Base-by-base conservation (phyloP, 1,284 basidiomycete species). In the Anthracocystis panici-leucophaei region DNA sequence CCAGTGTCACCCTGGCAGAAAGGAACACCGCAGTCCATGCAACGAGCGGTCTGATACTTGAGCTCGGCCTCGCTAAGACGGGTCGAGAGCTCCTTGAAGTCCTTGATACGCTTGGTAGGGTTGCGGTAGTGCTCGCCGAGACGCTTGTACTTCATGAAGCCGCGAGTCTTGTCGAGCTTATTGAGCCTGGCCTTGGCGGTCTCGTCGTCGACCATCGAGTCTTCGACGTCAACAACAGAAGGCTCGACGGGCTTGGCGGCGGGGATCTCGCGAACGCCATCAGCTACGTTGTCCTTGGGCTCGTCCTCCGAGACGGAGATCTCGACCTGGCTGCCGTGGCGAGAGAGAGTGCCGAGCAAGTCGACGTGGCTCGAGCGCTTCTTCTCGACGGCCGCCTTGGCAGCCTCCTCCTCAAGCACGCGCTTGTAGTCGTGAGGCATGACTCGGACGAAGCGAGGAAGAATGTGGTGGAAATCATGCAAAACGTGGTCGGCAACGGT, bases 111-210 rank as follows among this genome's bases (percentile, higher is more conserved):
- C 69, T 79, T 81, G 55, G 67, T 54, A 3, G 82, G 72, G 49
- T 60, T 75, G 53, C 82, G 80, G 81, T 83, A 83, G 64, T 81
- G 73, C 75, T 83, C 82, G 52, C 71, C 77, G 23, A 80, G 79
- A 54, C 82, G 79, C 71, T 80, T 78, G 81, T 83, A 83, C 79
- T 82, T 82, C 79, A 81, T 83, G 72, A 83, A 83, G 65, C 82
- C 82, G 33, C 81, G 79, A 33, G 67, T 73, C 76, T 83, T 83
- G 81, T 83, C 82, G 54, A 83, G 72, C 80, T 83, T 83, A 58
- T 58, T 65, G 52, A 82, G 64, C 45, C 78, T 67, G 27, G 79
- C 74, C 70, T 78, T 77, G 54, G 77, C 72, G 10, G 78, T 78
- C 72, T 82, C 82, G 57, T 82, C 82, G 56, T 83, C 82, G 27